Evolutionary conservation across 1,284 basidiomycete species (phyloP).

Genomic region (Trichosporon ovoides): DNA sequence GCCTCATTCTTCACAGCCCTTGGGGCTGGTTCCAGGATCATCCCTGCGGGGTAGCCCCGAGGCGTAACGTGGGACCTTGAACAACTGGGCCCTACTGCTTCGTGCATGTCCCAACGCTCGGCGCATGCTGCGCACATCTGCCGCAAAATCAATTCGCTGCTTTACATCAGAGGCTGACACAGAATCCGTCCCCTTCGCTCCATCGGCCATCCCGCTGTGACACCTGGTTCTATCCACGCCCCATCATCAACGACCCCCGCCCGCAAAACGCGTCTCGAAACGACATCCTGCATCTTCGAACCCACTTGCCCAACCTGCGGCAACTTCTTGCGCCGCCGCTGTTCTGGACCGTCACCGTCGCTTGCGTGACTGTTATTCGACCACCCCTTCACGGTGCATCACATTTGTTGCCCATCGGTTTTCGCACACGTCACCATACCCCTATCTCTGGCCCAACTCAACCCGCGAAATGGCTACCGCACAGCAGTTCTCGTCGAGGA

Average conservation of each 20-base stretch:
- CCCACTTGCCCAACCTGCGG: neutral
- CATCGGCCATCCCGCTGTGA: neutral
- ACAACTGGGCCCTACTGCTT: neutral
- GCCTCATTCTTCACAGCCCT: neutral
- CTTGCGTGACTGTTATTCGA: neutral
- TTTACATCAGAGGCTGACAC: conserved; percentile 7
- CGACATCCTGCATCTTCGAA: neutral
- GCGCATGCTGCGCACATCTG: neutral
- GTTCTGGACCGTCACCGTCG: neutral
- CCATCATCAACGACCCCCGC: neutral
- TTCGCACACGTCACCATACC: neutral
- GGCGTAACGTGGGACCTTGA: neutral
- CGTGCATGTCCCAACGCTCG: neutral
- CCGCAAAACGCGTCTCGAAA: neutral
- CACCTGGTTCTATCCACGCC: neutral
- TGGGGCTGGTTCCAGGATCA: neutral
- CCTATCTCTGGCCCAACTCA: neutral
- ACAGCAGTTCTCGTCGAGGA: conserved; percentile 26
- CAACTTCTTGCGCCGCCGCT: neutral
- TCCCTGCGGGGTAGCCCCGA: neutral
- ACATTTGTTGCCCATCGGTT: neutral
- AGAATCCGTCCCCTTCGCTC: neutral
- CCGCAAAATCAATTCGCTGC: neutral
- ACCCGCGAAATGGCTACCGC: neutral
- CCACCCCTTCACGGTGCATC: conserved; percentile 6